Conservation (phyloP, 768 basidiomycete genomes). For the Pisolithus tinctorius region DNA sequence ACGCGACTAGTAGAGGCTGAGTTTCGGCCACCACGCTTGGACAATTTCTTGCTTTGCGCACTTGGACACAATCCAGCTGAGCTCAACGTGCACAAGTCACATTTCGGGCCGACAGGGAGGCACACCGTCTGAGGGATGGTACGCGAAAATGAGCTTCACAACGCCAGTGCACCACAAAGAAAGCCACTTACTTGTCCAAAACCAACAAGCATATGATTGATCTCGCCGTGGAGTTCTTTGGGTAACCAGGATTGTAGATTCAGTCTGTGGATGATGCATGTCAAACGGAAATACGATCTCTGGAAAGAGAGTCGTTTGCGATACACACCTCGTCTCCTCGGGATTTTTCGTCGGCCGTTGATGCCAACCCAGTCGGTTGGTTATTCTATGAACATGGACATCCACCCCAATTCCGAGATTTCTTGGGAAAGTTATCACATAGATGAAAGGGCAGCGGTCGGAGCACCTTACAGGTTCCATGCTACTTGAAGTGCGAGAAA, state of each 20-base stretch:
- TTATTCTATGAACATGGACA: slow-evolving; percentile 93
- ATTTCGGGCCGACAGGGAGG: too few species aligned
- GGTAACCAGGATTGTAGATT: slow-evolving; percentile 85
- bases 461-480: slow-evolving; percentile 64
- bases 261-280: slow-evolving; percentile 34
- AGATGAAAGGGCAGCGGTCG: background rate
- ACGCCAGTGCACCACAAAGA: too few species aligned
- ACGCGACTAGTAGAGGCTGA: too few species aligned
- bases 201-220: slow-evolving; percentile 77
- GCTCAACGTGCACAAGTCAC: too few species aligned
- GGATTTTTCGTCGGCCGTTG: slow-evolving; percentile 75
- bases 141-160: too few species aligned
- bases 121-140: too few species aligned
- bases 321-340: slow-evolving; percentile 83
- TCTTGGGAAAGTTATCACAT: slow-evolving; percentile 30
- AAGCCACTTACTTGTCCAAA: slow-evolving; percentile 88
- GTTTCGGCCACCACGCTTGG: too few species aligned
- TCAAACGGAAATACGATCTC: background rate
- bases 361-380: slow-evolving; percentile 92
- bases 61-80: too few species aligned
- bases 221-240: slow-evolving; percentile 60
- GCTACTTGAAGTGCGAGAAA: slow-evolving; percentile 79
- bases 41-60: too few species aligned
- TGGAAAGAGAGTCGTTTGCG: slow-evolving; percentile 1
- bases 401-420: slow-evolving; percentile 93